Evolutionary conservation across 2,329 filamentous ascomycete species (phyloP).

Genomic region (Pseudogymnoascus sp.): DNA sequence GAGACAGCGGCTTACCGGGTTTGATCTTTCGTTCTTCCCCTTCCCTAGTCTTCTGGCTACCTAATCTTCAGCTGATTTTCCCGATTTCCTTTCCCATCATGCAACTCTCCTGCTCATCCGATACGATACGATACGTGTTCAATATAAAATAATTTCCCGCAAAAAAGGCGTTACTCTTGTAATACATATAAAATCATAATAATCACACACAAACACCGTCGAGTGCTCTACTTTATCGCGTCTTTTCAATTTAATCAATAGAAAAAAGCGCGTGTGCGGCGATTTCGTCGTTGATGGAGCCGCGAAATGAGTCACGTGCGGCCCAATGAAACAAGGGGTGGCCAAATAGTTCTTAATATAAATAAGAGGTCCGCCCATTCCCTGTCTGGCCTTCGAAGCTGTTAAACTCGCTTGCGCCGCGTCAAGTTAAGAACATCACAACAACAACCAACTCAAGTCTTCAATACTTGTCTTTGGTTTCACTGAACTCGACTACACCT

Average conservation of each 20-base stretch:
- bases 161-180: not conserved
- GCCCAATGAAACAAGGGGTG: slow-evolving; percentile 1
- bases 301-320: not conserved
- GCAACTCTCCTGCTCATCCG: too few species aligned
- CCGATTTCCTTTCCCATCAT: not conserved
- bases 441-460: slow-evolving; percentile 7
- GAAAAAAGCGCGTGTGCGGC: not conserved
- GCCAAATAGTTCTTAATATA: slow-evolving; percentile 7
- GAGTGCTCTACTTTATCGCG: not conserved
- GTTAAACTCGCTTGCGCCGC: not conserved
- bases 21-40: not conserved
- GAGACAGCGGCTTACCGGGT: not conserved
- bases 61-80: slow-evolving; percentile 1
- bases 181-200: not conserved
- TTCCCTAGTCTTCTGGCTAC: not conserved
- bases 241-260: not conserved
- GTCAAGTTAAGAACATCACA: slow-evolving; percentile 5
- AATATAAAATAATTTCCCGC: not conserved
- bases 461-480: slow-evolving; percentile 7
- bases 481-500: not conserved
- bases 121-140: not conserved
- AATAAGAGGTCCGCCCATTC: slow-evolving; percentile 6
- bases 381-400: not conserved
- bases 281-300: not conserved
- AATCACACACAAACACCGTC: not conserved